Evolutionary conservation across 495 filamentous ascomycete genomes (phyloP).

Genomic region (Penicillium desertorum): DNA sequence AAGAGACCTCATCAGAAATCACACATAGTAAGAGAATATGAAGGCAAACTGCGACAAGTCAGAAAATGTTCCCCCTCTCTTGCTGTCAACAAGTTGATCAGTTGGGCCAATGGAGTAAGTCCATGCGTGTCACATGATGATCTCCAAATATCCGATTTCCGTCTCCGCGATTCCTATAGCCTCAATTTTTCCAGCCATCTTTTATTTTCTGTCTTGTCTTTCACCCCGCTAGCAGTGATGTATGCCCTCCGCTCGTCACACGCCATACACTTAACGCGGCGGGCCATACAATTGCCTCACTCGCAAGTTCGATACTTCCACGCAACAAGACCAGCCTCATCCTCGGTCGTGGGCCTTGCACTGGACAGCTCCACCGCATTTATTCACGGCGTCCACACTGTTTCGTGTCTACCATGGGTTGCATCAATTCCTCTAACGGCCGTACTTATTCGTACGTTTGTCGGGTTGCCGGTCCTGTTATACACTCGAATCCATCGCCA

Average conservation of each 20-base stretch:
- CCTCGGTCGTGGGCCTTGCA: conserved; percentile 42
- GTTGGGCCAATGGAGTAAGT: conserved; percentile 17
- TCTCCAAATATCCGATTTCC: conserved; percentile 5
- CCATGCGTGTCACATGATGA: conserved; percentile 32
- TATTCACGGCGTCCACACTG: conserved; percentile 60
- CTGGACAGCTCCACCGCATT: conserved; percentile 53
- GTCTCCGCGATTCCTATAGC: neutral
- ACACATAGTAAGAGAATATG: conserved; percentile 22
- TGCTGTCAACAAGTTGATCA: conserved; percentile 30
- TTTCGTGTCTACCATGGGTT: conserved; percentile 66
- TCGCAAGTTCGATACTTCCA: conserved; percentile 48
- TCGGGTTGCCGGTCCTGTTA: conserved; percentile 59
- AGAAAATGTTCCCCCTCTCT: conserved; percentile 10
- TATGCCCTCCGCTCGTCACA: conserved; percentile 18
- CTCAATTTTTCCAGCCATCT: neutral
- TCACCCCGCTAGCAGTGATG: conserved; percentile 12
- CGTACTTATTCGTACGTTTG: conserved; percentile 55
- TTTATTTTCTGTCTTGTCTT: neutral
- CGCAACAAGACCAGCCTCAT: conserved; percentile 38
- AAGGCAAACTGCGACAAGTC: conserved; percentile 2
- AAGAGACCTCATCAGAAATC: conserved; percentile 18
- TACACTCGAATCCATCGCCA: conserved; percentile 46
- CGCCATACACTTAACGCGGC: conserved; percentile 14
- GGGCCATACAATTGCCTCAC: conserved; percentile 1
- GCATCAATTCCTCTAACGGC: conserved; percentile 69